Conservation (phyloP, 2,329 filamentous ascomycete species). For the Chaetomium sp. region DNA sequence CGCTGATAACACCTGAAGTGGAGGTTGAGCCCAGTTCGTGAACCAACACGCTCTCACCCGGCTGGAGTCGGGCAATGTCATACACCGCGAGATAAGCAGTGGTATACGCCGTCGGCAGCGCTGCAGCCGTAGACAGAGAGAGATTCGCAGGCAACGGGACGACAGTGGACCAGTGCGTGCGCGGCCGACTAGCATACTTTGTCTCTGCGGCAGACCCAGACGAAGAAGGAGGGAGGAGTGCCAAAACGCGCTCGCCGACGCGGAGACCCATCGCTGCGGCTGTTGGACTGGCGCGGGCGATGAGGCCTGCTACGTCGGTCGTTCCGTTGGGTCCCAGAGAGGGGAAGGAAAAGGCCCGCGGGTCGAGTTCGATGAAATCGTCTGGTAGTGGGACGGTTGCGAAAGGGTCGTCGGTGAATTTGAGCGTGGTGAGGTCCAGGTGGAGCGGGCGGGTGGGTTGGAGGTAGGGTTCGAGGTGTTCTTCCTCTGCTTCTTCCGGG, state of each 20-base stretch:
- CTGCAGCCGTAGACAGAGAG: slow-evolving; percentile 31
- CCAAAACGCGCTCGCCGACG: slow-evolving; percentile 23
- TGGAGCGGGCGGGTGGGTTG: slow-evolving; percentile 19
- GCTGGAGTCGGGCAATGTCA: slow-evolving; percentile 20
- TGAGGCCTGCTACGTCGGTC: slow-evolving; percentile 16
- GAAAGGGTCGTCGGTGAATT: slow-evolving; percentile 19
- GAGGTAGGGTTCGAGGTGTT: slow-evolving; percentile 17
- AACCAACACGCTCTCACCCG: slow-evolving; percentile 26
- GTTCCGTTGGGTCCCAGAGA: slow-evolving; percentile 28
- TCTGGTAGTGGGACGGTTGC: slow-evolving; percentile 16
- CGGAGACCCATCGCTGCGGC: slow-evolving; percentile 12
- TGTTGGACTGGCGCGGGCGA: slow-evolving; percentile 16
- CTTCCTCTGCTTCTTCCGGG: neutral
- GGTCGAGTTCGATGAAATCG: slow-evolving; percentile 30
- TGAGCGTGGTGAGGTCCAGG: slow-evolving; percentile 19
- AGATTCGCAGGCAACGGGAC: slow-evolving; percentile 30
- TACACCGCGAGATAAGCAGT: slow-evolving; percentile 26
- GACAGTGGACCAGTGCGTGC: slow-evolving; percentile 19
- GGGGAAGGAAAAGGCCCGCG: slow-evolving; percentile 32
- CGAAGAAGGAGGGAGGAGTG: neutral
- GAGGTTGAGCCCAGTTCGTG: slow-evolving; percentile 16
- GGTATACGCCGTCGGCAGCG: slow-evolving; percentile 29
- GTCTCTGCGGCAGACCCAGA: neutral
- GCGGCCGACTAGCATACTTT: slow-evolving; percentile 16
- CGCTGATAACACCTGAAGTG: slow-evolving; percentile 27